Evolutionary conservation across 2,329 filamentous ascomycete species (phyloP).

Genomic region (Exophiala xenobiotica): DNA sequence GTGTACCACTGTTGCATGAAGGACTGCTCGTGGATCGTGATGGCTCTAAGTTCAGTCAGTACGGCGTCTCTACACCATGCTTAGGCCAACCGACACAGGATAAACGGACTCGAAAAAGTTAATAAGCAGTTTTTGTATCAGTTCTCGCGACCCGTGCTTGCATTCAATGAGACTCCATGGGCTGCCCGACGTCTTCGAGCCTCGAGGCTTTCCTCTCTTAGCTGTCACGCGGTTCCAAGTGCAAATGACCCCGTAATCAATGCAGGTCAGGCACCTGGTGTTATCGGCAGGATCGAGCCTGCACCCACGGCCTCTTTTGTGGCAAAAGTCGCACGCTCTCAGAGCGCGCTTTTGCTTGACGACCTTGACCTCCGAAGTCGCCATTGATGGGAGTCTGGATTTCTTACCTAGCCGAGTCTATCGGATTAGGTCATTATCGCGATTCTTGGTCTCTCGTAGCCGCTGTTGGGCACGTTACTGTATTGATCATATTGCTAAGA

Average conservation of each 20-base stretch:
- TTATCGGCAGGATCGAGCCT: neutral
- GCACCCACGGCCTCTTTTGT: slow-evolving; percentile 9
- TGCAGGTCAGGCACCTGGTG: slow-evolving; percentile 7
- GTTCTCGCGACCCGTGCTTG: slow-evolving; percentile 5
- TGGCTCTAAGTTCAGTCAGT: neutral
- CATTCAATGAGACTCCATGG: slow-evolving; percentile 3
- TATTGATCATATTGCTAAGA: no score
- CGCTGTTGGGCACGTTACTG: no score
- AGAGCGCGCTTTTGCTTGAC: slow-evolving; percentile 2
- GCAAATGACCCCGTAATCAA: slow-evolving; percentile 6
- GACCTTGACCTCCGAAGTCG: neutral
- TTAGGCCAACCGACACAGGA: slow-evolving; percentile 6
- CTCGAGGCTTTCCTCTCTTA: slow-evolving; percentile 13
- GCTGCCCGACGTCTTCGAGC: neutral
- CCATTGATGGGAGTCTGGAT: neutral
- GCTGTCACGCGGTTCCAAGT: slow-evolving; percentile 8
- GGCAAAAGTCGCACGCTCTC: slow-evolving; percentile 18
- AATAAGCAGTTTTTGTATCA: slow-evolving; percentile 1
- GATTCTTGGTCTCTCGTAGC: no score
- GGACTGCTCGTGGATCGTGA: slow-evolving; percentile 5
- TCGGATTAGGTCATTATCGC: no score
- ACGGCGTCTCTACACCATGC: neutral
- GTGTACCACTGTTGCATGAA: slow-evolving; percentile 6
- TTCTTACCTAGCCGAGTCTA: neutral
- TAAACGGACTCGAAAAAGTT: slow-evolving; percentile 12